phyloP scores from a whole-genome alignment of 306 rosid species.

The Mucuna pruriens region DNA sequence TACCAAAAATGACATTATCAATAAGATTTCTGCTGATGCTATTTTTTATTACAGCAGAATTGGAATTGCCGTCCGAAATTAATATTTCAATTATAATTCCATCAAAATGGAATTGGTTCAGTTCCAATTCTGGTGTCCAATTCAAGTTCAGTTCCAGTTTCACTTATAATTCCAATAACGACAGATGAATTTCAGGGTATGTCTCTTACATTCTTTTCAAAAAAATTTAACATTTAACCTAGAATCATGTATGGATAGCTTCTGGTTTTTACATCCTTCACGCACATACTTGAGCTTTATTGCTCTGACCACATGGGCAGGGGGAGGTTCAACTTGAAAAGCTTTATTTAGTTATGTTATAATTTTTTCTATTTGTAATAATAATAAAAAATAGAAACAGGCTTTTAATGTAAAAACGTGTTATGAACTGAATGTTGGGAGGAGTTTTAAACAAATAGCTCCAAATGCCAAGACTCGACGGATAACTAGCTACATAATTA shows the following conservation, averaged over 20 bases:
- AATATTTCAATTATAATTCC: no score
- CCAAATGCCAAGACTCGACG: not conserved
- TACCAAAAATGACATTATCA: no score
- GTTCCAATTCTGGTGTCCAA: no score
- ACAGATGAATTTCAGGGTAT: no score
- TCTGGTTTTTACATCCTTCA: not conserved
- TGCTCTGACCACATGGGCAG: not conserved
- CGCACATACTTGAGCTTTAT: not conserved
- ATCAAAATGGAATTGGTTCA: no score
- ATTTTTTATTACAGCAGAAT: no score
- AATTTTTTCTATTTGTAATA: not conserved
- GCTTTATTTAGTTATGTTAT: not conserved
- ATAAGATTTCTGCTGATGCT: no score
- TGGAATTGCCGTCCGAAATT: no score
- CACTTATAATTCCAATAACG: no score
- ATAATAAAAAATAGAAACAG: not conserved
- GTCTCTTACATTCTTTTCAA: not conserved
- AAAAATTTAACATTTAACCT: not conserved
- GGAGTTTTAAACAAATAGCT: not conserved
- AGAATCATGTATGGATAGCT: not conserved
- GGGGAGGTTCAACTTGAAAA: not conserved
- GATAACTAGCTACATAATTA: constrained; percentile 23
- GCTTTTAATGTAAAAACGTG: not conserved
- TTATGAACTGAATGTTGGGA: not conserved
- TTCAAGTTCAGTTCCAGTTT: no score